These are phyloP conservation scores for Diplocarpon mali DNA, from an alignment of 2,329 filamentous ascomycete species.

Conservation along the genomic window DNA sequence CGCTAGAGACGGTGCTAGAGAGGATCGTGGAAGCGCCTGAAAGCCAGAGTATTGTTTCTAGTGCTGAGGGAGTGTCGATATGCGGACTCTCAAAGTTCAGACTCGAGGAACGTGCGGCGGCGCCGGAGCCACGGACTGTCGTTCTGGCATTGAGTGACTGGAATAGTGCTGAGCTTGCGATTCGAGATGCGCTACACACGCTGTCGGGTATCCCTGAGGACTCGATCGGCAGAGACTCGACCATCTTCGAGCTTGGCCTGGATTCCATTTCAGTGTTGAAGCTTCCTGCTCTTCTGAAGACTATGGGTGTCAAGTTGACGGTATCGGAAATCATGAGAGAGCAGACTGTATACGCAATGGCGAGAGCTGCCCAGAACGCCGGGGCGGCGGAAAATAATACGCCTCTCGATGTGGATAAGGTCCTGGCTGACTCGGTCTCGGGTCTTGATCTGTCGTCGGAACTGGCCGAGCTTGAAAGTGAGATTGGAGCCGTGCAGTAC, in stretches of 20 bases:
- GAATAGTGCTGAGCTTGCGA: slow-evolving; percentile 26
- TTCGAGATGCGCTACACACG: slow-evolving; percentile 39
- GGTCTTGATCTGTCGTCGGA: slow-evolving; percentile 31
- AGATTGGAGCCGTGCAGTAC: slow-evolving; percentile 32
- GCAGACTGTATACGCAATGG: slow-evolving; percentile 55
- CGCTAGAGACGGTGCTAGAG: slow-evolving; percentile 47
- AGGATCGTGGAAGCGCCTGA: slow-evolving; percentile 41
- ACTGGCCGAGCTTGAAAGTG: slow-evolving; percentile 32
- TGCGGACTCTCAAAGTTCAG: slow-evolving; percentile 47
- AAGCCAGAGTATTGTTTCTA: slow-evolving; percentile 43
- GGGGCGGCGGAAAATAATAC: slow-evolving; percentile 8
- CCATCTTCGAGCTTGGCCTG: slow-evolving; percentile 73
- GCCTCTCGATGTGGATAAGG: slow-evolving; percentile 29
- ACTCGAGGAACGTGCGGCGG: too few species aligned
- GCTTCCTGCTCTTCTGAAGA: slow-evolving; percentile 59
- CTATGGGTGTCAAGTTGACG: slow-evolving; percentile 46
- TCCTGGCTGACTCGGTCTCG: slow-evolving; percentile 32
- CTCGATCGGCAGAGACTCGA: slow-evolving; percentile 49
- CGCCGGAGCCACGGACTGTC: too few species aligned
- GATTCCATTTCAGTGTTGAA: slow-evolving; percentile 92
- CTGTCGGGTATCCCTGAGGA: slow-evolving; percentile 49
- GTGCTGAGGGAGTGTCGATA: slow-evolving; percentile 43
- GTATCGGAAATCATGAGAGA: slow-evolving; percentile 63
- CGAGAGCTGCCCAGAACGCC: slow-evolving; percentile 25
- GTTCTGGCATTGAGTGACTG: slow-evolving; percentile 22